Base-by-base conservation (phyloP, 1,139 yeast species). In the Sugiyamaella japonica region DNA sequence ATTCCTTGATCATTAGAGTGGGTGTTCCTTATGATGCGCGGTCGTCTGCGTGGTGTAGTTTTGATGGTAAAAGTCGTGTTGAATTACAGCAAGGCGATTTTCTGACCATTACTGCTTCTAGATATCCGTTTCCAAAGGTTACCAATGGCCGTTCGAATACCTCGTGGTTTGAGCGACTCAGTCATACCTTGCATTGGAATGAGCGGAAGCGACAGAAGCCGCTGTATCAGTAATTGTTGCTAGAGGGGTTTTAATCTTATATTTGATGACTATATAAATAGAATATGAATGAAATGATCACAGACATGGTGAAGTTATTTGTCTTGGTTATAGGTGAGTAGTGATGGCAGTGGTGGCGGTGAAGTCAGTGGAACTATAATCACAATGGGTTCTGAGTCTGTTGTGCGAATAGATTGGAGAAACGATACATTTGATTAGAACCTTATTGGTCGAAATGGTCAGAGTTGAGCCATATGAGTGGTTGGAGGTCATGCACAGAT, bases 51-150 rank as follows among this genome's bases (percentile, higher is more conserved):
- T 86, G 90, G 89, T 85, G 88, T 39, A 81, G 89, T 10, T 86
- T 86, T 65, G 95, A 86, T 68, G 95, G 95, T n/a, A 83, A 83
- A 60, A 83, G 82, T 46, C 73, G 91, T 20, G 81, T 86, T 1
- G 89, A 86, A 65, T 72, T 86, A 48, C 65, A 71, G n/a, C 79
- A 73, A 56, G 93, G 93, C 10, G 89, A 85, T 67, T 85, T 84
- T 62, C 80, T 86, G 38, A 81, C 89, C 0, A 77, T 86, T 38
- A 84, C 84, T 45, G 90, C 91, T 7, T 81, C 87, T 48, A 79
- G 85, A 42, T 86, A 76, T 69, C 95, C 93, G 13, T 83, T 86
- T 67, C 90, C 91, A 0, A 83, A 87, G 34, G 86, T 86, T n/a
- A 79, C 76, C 55, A 74, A 73, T 29, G 73, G 74, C 10, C 65